Conservation (phyloP, 2,329 filamentous ascomycete genomes). For the Cladosporium sp. region DNA sequence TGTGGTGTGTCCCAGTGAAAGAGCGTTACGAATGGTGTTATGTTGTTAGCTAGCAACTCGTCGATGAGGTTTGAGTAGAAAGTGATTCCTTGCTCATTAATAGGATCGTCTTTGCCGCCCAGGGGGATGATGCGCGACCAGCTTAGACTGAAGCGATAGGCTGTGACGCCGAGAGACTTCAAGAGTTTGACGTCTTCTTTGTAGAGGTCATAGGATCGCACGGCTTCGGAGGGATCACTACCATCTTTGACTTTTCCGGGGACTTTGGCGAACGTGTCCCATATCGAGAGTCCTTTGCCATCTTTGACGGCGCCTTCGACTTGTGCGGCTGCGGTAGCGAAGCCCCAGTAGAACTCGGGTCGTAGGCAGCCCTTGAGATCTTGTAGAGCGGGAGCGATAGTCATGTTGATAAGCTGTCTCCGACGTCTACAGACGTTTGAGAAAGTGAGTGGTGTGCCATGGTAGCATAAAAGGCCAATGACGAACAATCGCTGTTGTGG, state of each 20-base stretch:
- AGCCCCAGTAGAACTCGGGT: constrained; percentile 35
- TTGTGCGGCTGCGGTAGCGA: constrained; percentile 37
- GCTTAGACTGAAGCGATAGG: constrained; percentile 28
- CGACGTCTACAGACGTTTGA: background rate
- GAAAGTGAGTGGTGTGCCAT: background rate
- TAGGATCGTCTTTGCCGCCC: constrained; percentile 24
- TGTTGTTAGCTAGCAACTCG: constrained; percentile 22
- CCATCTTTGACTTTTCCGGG: background rate
- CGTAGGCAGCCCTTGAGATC: background rate
- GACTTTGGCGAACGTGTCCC: constrained; percentile 20
- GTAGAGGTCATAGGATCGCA: constrained; percentile 44
- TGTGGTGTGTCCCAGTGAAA: constrained; percentile 30
- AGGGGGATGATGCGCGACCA: constrained; percentile 29
- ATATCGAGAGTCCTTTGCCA: constrained; percentile 26
- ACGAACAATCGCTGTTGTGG: background rate
- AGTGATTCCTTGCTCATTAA: constrained; percentile 26
- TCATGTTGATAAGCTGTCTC: background rate
- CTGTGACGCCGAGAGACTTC: constrained; percentile 27
- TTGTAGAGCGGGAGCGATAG: constrained; percentile 23
- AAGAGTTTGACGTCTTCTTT: constrained; percentile 45
- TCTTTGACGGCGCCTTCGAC: constrained; percentile 35
- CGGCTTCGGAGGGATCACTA: constrained; percentile 32
- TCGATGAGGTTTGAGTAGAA: constrained; percentile 29
- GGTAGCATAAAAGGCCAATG: background rate
- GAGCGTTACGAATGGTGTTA: constrained; percentile 28